These are phyloP conservation scores for Penicillium sp. DNA, from an alignment of 2,329 filamentous ascomycete genomes.

Conservation along the genomic window DNA sequence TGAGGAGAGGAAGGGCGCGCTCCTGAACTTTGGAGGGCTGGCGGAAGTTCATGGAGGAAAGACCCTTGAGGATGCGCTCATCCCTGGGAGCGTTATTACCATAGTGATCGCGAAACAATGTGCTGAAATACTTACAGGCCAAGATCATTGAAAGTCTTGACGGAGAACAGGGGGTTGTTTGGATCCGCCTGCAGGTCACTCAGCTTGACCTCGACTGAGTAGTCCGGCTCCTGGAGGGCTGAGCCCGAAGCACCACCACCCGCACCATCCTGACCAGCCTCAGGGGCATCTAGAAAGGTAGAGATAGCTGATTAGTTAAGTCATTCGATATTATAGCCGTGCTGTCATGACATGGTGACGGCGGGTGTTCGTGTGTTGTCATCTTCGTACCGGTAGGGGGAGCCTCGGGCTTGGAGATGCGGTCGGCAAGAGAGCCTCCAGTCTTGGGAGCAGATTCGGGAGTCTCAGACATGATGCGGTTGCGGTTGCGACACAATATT, in stretches of 20 bases:
- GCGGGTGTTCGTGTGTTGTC: not conserved
- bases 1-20: conserved; percentile 84
- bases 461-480: conserved; percentile 14
- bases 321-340: not conserved
- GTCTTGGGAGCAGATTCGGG: conserved; percentile 26
- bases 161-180: conserved; percentile 83
- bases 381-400: conserved; percentile 30
- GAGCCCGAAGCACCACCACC: conserved; percentile 47
- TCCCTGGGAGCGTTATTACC: conserved; percentile 43
- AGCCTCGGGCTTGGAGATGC: conserved; percentile 47
- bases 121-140: conserved; percentile 66
- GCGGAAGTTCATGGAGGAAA: conserved; percentile 80
- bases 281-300: conserved; percentile 10
- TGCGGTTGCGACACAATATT: not conserved
- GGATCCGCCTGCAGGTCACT: conserved; percentile 85
- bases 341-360: not conserved
- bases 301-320: not conserved
- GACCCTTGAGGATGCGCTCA: conserved; percentile 70
- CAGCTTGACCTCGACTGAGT: conserved; percentile 89
- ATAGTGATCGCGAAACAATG: no score
- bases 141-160: conserved; percentile 80
- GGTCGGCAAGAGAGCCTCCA: conserved; percentile 49
- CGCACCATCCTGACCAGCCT: conserved; percentile 40
- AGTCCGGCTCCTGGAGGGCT: conserved; percentile 68
- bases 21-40: conserved; percentile 99